Evolutionary conservation across 192 early-diverging fungal genomes (phyloP).

Genomic region (Pecoramyces ruminantium): DNA sequence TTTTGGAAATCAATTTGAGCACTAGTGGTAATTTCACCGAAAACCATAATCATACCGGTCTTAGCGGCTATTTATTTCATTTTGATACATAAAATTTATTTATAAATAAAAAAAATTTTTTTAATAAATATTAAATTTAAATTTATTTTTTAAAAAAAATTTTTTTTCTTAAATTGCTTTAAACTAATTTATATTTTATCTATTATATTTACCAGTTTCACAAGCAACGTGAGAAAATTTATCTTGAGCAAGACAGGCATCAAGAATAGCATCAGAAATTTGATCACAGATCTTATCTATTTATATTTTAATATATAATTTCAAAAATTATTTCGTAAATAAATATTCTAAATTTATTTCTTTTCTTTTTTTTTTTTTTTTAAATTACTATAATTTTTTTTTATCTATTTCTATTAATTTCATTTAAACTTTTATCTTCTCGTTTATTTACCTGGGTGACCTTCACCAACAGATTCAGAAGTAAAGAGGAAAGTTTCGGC

Average conservation of each 20-base stretch:
- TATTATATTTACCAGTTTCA: slow-evolving; percentile 47
- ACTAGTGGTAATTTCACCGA: slow-evolving; percentile 99
- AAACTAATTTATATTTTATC: neutral
- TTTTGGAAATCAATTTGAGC: slow-evolving; percentile 96
- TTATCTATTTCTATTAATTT: too few species aligned
- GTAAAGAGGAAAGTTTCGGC: slow-evolving; percentile 92
- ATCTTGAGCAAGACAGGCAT: slow-evolving; percentile 62
- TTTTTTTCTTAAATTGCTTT: neutral
- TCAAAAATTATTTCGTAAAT: too few species aligned
- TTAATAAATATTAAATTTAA: neutral
- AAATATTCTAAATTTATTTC: too few species aligned
- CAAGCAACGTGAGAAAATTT: slow-evolving; percentile 97
- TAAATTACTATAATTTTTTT: too few species aligned
- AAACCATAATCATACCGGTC: slow-evolving; percentile 99
- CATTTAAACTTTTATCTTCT: too few species aligned
- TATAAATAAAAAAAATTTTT: neutral
- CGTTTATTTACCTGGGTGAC: slow-evolving; percentile 67
- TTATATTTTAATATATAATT: too few species aligned
- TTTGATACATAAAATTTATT: too few species aligned
- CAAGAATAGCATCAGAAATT: slow-evolving; percentile 2
- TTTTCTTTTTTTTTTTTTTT: too few species aligned
- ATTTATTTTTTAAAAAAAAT: neutral
- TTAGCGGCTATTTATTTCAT: slow-evolving; percentile 63
- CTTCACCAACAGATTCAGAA: slow-evolving; percentile 99
- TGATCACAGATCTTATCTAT: slow-evolving; percentile 5